Conservation (phyloP, 331 rosid species). For the Erythrophleum ivorense region DNA sequence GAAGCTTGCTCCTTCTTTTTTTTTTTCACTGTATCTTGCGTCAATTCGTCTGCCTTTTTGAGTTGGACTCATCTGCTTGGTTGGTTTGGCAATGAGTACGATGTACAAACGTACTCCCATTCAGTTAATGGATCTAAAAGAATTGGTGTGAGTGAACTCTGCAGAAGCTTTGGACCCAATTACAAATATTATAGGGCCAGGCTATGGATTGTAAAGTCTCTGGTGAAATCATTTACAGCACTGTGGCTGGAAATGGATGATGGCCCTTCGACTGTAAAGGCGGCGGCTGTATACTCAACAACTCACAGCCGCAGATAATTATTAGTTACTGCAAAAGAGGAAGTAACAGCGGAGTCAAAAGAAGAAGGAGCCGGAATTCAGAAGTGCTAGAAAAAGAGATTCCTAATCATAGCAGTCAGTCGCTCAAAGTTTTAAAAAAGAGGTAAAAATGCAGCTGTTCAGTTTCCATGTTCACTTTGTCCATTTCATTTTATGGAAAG, state of each 20-base stretch:
- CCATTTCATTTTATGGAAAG: not conserved
- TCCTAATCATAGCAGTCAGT: slow-evolving; percentile 11
- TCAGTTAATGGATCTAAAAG: slow-evolving; percentile 34
- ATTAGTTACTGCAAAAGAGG: not conserved
- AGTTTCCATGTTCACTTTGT: not conserved
- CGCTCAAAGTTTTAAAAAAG: not conserved
- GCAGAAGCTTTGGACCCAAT: no score
- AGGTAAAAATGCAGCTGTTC: not conserved
- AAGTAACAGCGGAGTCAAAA: not conserved
- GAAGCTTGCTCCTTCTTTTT: not conserved
- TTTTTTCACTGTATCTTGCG: not conserved
- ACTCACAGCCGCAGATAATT: slow-evolving; percentile 42
- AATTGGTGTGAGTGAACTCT: not conserved
- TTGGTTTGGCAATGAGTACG: slow-evolving; percentile 16
- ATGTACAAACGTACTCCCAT: slow-evolving; percentile 18
- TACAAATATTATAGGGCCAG: slow-evolving; percentile 19
- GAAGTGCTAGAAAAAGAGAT: not conserved
- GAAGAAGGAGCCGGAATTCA: slow-evolving; percentile 22
- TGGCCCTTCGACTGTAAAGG: slow-evolving; percentile 39
- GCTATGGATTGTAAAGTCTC: slow-evolving; percentile 32
- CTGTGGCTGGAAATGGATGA: slow-evolving; percentile 43
- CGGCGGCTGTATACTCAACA: slow-evolving; percentile 41
- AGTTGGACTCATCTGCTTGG: slow-evolving; percentile 7
- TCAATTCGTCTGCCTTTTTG: not conserved
- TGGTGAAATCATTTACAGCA: slow-evolving; percentile 40